Conservation (phyloP, 306 rosid genomes). For the Begonia masoniana region DNA sequence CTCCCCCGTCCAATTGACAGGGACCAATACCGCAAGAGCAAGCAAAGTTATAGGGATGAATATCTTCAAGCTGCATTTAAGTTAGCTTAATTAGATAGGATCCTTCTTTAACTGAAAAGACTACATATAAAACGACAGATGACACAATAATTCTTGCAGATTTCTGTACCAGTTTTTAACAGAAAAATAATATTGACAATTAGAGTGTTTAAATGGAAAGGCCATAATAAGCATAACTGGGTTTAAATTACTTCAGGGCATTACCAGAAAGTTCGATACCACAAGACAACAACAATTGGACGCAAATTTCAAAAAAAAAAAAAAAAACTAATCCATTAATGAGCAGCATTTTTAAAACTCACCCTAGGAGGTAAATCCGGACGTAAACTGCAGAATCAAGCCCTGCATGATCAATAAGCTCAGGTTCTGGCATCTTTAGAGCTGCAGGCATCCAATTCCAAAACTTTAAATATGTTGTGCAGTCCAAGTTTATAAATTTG, state of each 20-base stretch:
- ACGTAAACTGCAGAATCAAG: conserved; percentile 77
- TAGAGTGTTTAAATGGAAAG: not conserved
- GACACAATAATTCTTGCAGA: not conserved
- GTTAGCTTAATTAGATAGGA: conserved; percentile 4
- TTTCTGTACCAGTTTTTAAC: not conserved
- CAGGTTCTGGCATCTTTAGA: conserved; percentile 78
- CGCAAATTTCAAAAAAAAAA: not conserved
- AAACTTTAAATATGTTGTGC: conserved; percentile 41
- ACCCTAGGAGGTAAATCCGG: conserved; percentile 83
- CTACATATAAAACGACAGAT: conserved; percentile 1
- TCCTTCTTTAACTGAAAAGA: conserved; percentile 5
- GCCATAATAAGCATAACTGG: not conserved
- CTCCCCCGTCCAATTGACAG: conserved; percentile 61
- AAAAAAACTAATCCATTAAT: not conserved
- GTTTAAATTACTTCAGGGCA: not conserved
- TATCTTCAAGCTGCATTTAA: conserved; percentile 51
- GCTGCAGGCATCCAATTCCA: conserved; percentile 96
- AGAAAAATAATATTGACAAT: not conserved
- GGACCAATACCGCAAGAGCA: conserved; percentile 60
- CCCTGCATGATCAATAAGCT: conserved; percentile 84
- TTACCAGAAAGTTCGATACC: not conserved
- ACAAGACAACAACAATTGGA: not conserved
- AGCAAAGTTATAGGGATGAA: conserved; percentile 53
- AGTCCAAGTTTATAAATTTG: conserved; percentile 61
- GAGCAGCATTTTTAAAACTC: conserved; percentile 13